Evolutionary conservation across 108 stramenopile species (phyloP).

Genomic region (Skeletonema potamos): DNA sequence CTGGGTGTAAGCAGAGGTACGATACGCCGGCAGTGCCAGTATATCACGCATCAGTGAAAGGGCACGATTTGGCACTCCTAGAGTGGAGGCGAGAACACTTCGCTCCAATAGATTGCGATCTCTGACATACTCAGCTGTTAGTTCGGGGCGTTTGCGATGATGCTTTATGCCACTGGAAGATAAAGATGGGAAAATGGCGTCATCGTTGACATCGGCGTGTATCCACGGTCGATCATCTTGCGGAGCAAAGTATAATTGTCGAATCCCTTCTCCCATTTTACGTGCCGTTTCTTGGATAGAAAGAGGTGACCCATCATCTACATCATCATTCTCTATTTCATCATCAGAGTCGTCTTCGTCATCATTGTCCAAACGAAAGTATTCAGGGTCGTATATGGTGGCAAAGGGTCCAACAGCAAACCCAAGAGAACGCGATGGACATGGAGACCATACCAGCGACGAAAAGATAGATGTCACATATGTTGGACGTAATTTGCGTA

Average conservation of each 20-base stretch:
- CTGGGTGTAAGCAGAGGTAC: slow-evolving; percentile 81
- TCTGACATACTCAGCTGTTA: slow-evolving; percentile 11
- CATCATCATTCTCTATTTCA: slow-evolving; percentile 30
- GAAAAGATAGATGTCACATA: slow-evolving; percentile 69
- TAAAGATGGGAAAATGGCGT: slow-evolving; percentile 25
- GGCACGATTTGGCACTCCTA: slow-evolving; percentile 83
- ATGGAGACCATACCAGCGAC: slow-evolving; percentile 73
- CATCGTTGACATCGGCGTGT: slow-evolving; percentile 53
- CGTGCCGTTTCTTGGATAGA: slow-evolving; percentile 47
- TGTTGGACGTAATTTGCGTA: slow-evolving; percentile 59
- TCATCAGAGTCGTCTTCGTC: slow-evolving; percentile 64
- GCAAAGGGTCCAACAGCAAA: slow-evolving; percentile 87
- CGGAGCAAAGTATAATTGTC: slow-evolving; percentile 76
- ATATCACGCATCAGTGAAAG: slow-evolving; percentile 86
- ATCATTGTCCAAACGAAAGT: slow-evolving; percentile 49
- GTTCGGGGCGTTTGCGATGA: slow-evolving; percentile 3
- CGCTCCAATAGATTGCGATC: slow-evolving; percentile 51
- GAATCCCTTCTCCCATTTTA: slow-evolving; percentile 77
- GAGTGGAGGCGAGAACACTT: slow-evolving; percentile 55
- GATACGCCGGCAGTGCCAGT: slow-evolving; percentile 75
- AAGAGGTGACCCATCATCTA: slow-evolving; percentile 27
- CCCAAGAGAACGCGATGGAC: slow-evolving; percentile 74
- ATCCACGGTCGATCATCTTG: slow-evolving; percentile 67
- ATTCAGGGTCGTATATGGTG: slow-evolving; percentile 81
- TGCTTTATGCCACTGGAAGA: background rate